These are phyloP conservation scores for Pichia heedii DNA, from an alignment of 805 yeast species.

Conservation along the genomic window DNA sequence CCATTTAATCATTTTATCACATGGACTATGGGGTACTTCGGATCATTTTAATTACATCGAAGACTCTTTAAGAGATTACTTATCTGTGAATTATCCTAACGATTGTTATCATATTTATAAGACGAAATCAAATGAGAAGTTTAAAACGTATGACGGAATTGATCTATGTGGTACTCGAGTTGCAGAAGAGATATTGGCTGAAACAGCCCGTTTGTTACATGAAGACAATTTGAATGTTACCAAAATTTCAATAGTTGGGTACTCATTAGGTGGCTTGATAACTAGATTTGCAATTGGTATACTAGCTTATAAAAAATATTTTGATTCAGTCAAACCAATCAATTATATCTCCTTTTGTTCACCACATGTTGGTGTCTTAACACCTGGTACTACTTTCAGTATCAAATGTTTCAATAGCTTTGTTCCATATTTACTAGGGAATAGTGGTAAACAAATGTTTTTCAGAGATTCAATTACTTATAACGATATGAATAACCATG, in stretches of 20 bases:
- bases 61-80: slow-evolving; percentile 24
- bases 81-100: slow-evolving; percentile 14
- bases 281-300: slow-evolving; percentile 77
- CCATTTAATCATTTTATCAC: slow-evolving; percentile 54
- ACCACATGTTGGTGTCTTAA: slow-evolving; percentile 60
- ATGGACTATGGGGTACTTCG: slow-evolving; percentile 68
- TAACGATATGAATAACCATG: too few relatives aligned
- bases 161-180: slow-evolving; percentile 77
- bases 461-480: slow-evolving; percentile 34
- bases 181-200: slow-evolving; percentile 50
- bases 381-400: slow-evolving; percentile 46
- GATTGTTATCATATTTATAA: slow-evolving; percentile 34
- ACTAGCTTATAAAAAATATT: slow-evolving; percentile 42
- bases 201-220: slow-evolving; percentile 22
- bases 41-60: slow-evolving; percentile 57
- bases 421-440: slow-evolving; percentile 60
- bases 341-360: slow-evolving; percentile 56
- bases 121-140: slow-evolving; percentile 58
- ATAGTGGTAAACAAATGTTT: slow-evolving; percentile 69
- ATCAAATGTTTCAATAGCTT: slow-evolving; percentile 49
- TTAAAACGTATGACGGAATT: slow-evolving; percentile 77
- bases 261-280: slow-evolving; percentile 82
- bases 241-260: slow-evolving; percentile 75
- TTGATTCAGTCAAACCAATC: slow-evolving; percentile 46
- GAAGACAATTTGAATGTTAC: slow-evolving; percentile 31